Evolutionary conservation across 1,139 yeast species (phyloP).

Genomic region (Debaryomyces udenii): DNA sequence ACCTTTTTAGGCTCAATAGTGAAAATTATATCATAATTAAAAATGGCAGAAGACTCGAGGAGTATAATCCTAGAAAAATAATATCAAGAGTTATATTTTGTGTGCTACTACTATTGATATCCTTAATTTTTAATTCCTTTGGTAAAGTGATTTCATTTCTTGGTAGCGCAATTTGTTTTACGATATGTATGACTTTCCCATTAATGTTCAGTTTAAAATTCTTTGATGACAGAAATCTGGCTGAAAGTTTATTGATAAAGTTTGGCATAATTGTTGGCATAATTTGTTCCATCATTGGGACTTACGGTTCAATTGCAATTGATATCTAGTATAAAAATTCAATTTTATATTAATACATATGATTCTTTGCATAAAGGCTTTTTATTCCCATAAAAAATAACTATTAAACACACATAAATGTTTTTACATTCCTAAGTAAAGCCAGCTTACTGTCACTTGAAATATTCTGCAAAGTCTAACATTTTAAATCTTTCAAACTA

Average conservation of each 20-base stretch:
- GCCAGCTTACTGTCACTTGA: conserved; percentile 7
- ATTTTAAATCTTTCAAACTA: not conserved
- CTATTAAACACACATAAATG: conserved; percentile 1
- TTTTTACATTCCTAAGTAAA: conserved; percentile 5
- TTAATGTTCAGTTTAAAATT: conserved; percentile 66
- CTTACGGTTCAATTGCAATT: conserved; percentile 32
- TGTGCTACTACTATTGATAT: conserved; percentile 42
- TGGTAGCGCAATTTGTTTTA: conserved; percentile 81
- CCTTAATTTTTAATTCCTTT: conserved; percentile 71
- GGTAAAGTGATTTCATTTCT: conserved; percentile 82
- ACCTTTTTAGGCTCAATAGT: conserved; percentile 19
- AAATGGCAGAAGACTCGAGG: conserved; percentile 12
- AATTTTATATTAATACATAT: conserved; percentile 2
- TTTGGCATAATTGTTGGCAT: conserved; percentile 50
- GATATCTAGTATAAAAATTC: conserved; percentile 13
- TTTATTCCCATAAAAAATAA: conserved; percentile 3
- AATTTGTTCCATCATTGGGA: conserved; percentile 55
- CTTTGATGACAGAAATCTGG: conserved; percentile 45
- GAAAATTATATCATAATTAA: conserved; percentile 10
- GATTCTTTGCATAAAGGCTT: conserved; percentile 1
- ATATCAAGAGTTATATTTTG: conserved; percentile 25
- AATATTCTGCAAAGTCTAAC: not conserved
- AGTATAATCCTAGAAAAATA: conserved; percentile 30
- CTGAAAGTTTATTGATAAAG: conserved; percentile 43
- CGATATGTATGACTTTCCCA: conserved; percentile 80